Evolutionary conservation across 83 land plant species (phyloP), one percentile per base, ranked within the genome.

Genomic region (Diphasiastrum complanatum): DNA sequence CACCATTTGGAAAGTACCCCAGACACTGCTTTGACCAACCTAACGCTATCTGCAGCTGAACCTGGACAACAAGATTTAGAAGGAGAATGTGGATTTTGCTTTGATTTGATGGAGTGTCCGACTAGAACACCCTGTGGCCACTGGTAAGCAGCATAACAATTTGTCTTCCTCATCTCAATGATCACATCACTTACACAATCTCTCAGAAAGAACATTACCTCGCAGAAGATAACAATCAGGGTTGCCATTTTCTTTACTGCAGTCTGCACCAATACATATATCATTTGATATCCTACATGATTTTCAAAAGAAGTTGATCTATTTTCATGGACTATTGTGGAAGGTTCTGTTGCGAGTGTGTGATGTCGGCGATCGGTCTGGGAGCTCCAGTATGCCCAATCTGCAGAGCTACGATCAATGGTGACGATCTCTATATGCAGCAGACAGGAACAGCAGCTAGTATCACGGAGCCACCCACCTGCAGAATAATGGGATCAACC

Each of bases 261-360:
- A n/a, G n/a, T n/a, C n/a, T n/a, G n/a, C n/a, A n/a, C n/a, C n/a
- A n/a, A n/a, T n/a, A n/a, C n/a, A n/a, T n/a, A n/a, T n/a, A n/a
- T n/a, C n/a, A n/a, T n/a, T n/a, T n/a, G n/a, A n/a, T n/a, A n/a
- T 14, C n/a, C 18, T 14, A 41, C 45, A 1, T 41, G 45, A 14
- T 41, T 41, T 41, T 41, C 12, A 18, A 41, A 18, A 14, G 12
- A 41, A 18, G 45, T 18, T 41, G 45, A 41, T 14, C 25, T 20
- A 20, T 16, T 16, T 59, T 59, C 19, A 1, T 59, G 22, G 20
- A 19, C 6, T 16, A 28, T 54, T 52, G 12, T 33, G 49, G 46
- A 65, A 75, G 79, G 79, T 75, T 75, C 29, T 75, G 79, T 38
- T 60, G 56, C 29, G 79, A 75, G 63, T 75, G 79, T 60, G 70